These are phyloP conservation scores for Vitellaria paradoxa DNA, from an alignment of 179 eudicot species.

Conservation along the genomic window DNA sequence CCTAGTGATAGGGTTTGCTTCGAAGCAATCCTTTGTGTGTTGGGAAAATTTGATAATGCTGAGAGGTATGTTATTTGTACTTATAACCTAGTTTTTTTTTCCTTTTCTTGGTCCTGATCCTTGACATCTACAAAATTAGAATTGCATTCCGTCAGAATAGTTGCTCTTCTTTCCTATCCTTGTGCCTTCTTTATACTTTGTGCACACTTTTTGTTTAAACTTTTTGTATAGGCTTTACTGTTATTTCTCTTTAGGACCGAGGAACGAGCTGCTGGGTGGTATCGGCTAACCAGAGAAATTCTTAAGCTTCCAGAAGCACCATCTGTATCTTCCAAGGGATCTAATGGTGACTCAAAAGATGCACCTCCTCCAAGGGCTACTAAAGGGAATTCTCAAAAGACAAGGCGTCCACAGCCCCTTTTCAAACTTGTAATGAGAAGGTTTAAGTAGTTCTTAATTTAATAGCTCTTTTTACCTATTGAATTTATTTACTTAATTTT, in stretches of 20 bases:
- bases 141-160: constrained; percentile 4
- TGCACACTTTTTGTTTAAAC: constrained; percentile 11
- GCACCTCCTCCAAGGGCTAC: constrained; percentile 57
- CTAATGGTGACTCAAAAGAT: constrained; percentile 63
- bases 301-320: constrained; percentile 96
- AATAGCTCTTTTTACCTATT: background rate
- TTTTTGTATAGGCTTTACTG: background rate
- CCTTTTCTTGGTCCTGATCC: background rate
- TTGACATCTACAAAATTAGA: background rate
- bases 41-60: constrained; percentile 85
- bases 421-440: constrained; percentile 98
- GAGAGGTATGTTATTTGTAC: constrained; percentile 62
- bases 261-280: constrained; percentile 99
- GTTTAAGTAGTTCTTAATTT: constrained; percentile 30
- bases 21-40: constrained; percentile 89
- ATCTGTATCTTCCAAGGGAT: constrained; percentile 61
- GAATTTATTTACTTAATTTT: background rate
- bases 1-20: constrained; percentile 99
- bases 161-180: background rate
- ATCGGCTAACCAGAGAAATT: constrained; percentile 88
- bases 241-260: constrained; percentile 56
- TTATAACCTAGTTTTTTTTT: background rate
- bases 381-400: constrained; percentile 82
- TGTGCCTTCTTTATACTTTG: constrained; percentile 1
- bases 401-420: constrained; percentile 90